Evolutionary conservation across 441 rosid genomes (phyloP).

Genomic region (Flueggea neowawraea): DNA sequence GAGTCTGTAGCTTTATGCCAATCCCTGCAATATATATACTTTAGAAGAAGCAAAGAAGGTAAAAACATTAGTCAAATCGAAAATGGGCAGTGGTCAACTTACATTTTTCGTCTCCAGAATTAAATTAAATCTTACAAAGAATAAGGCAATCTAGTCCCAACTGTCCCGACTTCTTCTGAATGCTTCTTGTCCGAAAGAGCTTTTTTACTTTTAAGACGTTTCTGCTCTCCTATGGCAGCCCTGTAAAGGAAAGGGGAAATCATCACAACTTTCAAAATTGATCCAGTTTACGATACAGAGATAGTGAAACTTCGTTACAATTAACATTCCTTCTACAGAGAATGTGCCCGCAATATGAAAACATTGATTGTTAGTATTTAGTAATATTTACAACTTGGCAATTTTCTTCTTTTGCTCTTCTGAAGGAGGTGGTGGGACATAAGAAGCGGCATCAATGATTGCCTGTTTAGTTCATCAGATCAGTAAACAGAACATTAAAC

Average conservation of each 20-base stretch:
- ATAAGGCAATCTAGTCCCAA: slow-evolving; percentile 47
- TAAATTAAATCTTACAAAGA: not conserved
- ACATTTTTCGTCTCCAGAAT: not conserved
- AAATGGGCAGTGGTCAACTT: not conserved
- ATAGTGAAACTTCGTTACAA: too few relatives aligned
- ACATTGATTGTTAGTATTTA: not conserved
- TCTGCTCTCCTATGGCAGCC: slow-evolving; percentile 87
- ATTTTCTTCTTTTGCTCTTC: slow-evolving; percentile 98
- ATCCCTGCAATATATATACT: too few relatives aligned
- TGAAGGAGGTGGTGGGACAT: slow-evolving; percentile 96
- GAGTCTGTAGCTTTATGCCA: too few relatives aligned
- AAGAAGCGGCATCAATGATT: slow-evolving; percentile 87
- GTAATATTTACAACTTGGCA: slow-evolving; percentile 56
- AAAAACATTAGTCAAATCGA: slow-evolving; percentile 3
- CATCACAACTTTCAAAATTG: not conserved
- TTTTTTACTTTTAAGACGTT: slow-evolving; percentile 72
- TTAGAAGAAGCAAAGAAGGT: not conserved
- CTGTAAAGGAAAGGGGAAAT: slow-evolving; percentile 23
- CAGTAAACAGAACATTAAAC: not conserved
- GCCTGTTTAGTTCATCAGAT: slow-evolving; percentile 40
- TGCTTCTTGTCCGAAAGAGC: slow-evolving; percentile 78
- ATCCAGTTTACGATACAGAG: not conserved
- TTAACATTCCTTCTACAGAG: not conserved
- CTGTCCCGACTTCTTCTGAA: slow-evolving; percentile 74
- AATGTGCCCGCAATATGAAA: not conserved